Base-by-base conservation (phyloP, 768 basidiomycete genomes). In the Tephrocybe sp. region DNA sequence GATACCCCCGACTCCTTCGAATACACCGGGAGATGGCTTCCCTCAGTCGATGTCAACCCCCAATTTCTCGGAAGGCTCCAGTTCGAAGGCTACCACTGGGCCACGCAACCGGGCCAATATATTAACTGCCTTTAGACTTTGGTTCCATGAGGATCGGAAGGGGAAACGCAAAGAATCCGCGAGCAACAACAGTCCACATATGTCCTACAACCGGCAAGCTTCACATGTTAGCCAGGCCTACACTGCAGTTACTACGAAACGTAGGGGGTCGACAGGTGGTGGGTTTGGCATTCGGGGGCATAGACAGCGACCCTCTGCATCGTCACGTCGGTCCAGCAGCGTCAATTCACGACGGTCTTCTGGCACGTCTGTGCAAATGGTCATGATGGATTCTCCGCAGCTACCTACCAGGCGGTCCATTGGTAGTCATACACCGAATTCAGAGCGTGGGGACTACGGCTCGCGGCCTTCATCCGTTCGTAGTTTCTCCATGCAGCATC, bases 81-180 rank as follows among this genome's bases (percentile, higher is more conserved):
- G 52, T 23, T 38, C 53, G 17, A 47, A 52, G 20, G 38, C 39
- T 47, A 36, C 45, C 13, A 39, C 26, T n/a, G 59, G 60, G 1
- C 73, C 72, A 26, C 76, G 85, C 19, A 85, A 88, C 63, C 77
- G 88, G 32, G 89, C 90, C 7, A 92, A 88, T 62, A 65, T 98
- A 23, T 71, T 98, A 43, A 84, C 87, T 2, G 82, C 92, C 5
- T 92, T 98, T 70, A 80, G 91, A 39, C 76, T 86, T 54, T 93
- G 95, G 91, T 96, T 98, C 69, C 83, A 92, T 53, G 93, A 97
- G 54, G 94, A 94, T 56, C 77, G 79, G 57, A 93, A 91, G 63
- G 85, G 92, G 4, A 96, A 95, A 71, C 79, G 89, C 45, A 89
- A 89, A 66, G 84, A 82, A 38, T 44, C 57, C 16, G 23, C 41